These are phyloP conservation scores for Castanea sativa DNA, from an alignment of 306 rosid genomes.

Conservation along the genomic window DNA sequence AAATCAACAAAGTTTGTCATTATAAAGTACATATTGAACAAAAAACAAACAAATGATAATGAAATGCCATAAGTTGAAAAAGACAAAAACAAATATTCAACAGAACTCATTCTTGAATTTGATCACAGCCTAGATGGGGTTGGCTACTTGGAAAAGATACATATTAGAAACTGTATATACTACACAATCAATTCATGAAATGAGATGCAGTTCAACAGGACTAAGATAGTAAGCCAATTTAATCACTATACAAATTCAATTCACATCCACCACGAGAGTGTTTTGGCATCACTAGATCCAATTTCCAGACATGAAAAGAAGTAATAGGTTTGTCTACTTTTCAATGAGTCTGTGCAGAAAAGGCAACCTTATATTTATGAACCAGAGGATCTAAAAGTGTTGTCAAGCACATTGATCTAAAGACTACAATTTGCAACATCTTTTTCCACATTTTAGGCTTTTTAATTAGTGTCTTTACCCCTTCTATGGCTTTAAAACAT, in stretches of 20 bases:
- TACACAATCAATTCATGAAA: background rate
- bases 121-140: background rate
- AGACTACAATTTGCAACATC: too few relatives aligned
- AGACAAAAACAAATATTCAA: conserved; percentile 1
- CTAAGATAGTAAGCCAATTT: background rate
- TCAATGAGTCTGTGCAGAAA: too few relatives aligned
- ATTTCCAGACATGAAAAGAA: too few relatives aligned
- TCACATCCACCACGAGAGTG: background rate
- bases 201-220: conserved; percentile 3
- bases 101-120: background rate
- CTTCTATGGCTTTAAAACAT: too few relatives aligned
- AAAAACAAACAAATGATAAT: conserved; percentile 3
- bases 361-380: too few relatives aligned
- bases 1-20: conserved; percentile 21
- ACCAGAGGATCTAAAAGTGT: too few relatives aligned
- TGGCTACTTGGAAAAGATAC: background rate
- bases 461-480: too few relatives aligned
- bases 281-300: background rate
- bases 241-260: background rate
- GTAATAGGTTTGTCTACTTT: too few relatives aligned
- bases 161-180: conserved; percentile 1
- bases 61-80: background rate
- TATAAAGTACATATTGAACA: conserved; percentile 21
- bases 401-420: too few relatives aligned
- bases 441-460: too few relatives aligned